These are phyloP conservation scores for Neonectria coccinea DNA, from an alignment of 2,329 filamentous ascomycete species.

Conservation along the genomic window DNA sequence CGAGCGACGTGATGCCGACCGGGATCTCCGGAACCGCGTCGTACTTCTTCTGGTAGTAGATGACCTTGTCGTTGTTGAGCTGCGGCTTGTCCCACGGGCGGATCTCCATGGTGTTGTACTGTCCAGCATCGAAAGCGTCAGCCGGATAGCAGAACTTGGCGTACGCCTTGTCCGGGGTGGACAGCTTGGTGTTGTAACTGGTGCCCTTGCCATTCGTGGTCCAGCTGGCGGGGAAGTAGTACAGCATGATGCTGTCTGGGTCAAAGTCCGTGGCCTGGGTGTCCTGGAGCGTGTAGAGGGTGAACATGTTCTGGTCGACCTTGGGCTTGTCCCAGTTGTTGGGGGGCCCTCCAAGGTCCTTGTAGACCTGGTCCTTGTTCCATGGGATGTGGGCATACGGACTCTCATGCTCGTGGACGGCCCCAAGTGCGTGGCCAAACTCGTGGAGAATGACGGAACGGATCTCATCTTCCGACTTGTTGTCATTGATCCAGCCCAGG, in stretches of 20 bases:
- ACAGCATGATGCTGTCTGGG: slow-evolving; percentile 40
- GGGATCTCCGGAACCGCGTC: slow-evolving; percentile 1
- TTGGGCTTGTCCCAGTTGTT: slow-evolving; percentile 24
- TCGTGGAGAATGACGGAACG: slow-evolving; percentile 17
- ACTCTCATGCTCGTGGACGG: slow-evolving; percentile 22
- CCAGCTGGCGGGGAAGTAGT: slow-evolving; percentile 32
- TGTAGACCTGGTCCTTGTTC: slow-evolving; percentile 24
- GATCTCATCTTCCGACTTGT: neutral
- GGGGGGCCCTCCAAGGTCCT: slow-evolving; percentile 10
- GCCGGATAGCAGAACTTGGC: slow-evolving; percentile 32
- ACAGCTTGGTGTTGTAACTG: slow-evolving; percentile 34
- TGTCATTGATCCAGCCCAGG: slow-evolving; percentile 12
- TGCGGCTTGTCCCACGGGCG: slow-evolving; percentile 21
- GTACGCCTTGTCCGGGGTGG: slow-evolving; percentile 37
- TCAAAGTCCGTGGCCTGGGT: slow-evolving; percentile 35
- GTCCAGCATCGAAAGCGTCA: slow-evolving; percentile 11
- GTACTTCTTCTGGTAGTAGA: slow-evolving; percentile 12
- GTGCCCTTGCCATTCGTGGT: slow-evolving; percentile 27
- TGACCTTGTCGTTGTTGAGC: neutral
- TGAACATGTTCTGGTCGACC: slow-evolving; percentile 25
- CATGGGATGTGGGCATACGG: slow-evolving; percentile 20
- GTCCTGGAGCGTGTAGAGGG: slow-evolving; percentile 4
- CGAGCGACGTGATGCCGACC: slow-evolving; percentile 22
- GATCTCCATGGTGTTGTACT: slow-evolving; percentile 35
- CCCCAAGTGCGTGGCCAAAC: slow-evolving; percentile 28